Evolutionary conservation across 2,329 filamentous ascomycete genomes (phyloP).

Genomic region (Plectosphaerella cucumerina): DNA sequence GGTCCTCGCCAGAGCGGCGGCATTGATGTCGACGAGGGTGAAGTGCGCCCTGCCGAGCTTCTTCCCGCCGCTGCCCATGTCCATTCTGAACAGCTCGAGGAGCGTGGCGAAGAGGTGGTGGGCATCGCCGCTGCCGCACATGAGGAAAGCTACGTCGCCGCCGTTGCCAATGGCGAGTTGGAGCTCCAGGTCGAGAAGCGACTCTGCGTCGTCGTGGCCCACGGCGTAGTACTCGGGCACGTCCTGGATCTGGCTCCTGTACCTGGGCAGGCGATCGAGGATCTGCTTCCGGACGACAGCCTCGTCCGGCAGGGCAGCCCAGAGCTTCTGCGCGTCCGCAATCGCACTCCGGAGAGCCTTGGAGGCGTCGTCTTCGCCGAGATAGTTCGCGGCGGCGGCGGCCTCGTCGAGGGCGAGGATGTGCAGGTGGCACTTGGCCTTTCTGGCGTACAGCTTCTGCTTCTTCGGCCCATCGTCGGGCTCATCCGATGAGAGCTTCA

Average conservation of each 20-base stretch:
- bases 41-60: constrained; percentile 12
- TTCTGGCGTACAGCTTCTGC: constrained; percentile 9
- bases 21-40: constrained; percentile 17
- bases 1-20: constrained; percentile 16
- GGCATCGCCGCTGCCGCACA: constrained; percentile 19
- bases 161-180: not conserved
- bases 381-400: constrained; percentile 1
- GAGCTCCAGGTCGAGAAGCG: constrained; percentile 7
- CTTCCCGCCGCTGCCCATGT: not conserved
- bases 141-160: constrained; percentile 14
- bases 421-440: constrained; percentile 16
- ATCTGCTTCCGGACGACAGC: constrained; percentile 2
- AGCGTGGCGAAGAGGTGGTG: constrained; percentile 15
- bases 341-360: not conserved
- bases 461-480: constrained; percentile 6
- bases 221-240: constrained; percentile 13
- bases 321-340: not conserved
- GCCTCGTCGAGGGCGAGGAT: constrained; percentile 7
- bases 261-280: constrained; percentile 14
- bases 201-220: constrained; percentile 13
- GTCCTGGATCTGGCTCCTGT: constrained; percentile 8
- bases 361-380: constrained; percentile 1
- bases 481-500: constrained; percentile 4
- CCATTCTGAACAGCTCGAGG: not conserved
- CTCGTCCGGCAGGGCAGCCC: not conserved